Base-by-base conservation (phyloP, 441 rosid genomes). In the Croton setiger region DNA sequence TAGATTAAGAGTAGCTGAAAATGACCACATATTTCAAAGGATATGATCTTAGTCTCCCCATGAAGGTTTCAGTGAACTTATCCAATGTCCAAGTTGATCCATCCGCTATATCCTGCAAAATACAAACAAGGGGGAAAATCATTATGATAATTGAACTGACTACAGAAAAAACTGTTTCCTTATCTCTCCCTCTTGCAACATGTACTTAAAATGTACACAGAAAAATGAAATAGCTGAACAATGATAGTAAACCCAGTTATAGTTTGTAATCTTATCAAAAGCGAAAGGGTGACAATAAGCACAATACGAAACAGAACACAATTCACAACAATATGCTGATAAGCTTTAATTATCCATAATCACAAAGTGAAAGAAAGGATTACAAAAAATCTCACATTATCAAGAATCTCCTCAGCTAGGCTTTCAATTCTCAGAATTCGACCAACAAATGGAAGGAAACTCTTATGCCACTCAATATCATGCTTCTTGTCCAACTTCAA, bases 361-460 rank as follows among this genome's bases (percentile, higher is more conserved):
- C 18, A 45, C 54, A 51, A 49, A 49, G 4, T 18, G 55, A 43
- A 37, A 2, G 52, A 51, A 39, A 37, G 15, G 13, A 12, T 57
- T 41, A 37, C n/a, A 37, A 55, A 33, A 72, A 68, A 21, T 65
- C 86, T 81, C 68, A 87, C 96, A 60, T 73, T 74, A 43, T 90
- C 79, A 20, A 95, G 88, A 71, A 92, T 87, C 70, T 86, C 83
- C 86, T 92, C 96, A 0, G 98, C 98, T 14, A 90, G 72, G 69
- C 80, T 68, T 84, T 95, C 98, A 71, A 92, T 88, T 64, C 96
- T 85, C 75, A 95, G 71, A 6, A 95, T 82, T 64, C 95, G 83
- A 77, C 97, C 97, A 70, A 88, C 95, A 75, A 74, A 81, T 5
- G 95, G 92, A 72, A 79, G 84, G 71, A 77, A 80, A 67, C 31